phyloP scores from a whole-genome alignment of 345 rosid species.

The Mercurialis annua region DNA sequence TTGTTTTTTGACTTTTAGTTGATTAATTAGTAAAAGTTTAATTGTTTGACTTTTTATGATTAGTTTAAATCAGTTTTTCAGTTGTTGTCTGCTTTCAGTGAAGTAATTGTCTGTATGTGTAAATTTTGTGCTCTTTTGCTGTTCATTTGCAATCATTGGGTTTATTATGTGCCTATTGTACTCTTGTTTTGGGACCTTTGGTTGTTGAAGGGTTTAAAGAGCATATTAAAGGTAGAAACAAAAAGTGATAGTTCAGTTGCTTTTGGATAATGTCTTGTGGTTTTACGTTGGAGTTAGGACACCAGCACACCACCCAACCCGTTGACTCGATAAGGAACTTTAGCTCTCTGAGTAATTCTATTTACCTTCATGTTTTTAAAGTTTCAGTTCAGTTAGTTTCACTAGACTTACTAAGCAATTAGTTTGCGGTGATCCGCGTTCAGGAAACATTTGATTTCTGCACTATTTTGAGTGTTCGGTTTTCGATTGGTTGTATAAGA shows the following conservation, averaged over 20 bases:
- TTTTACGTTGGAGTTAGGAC: slow-evolving; percentile 3
- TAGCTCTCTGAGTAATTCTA: background rate
- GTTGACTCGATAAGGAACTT: background rate
- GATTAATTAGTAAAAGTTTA: background rate
- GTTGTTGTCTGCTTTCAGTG: slow-evolving; percentile 5
- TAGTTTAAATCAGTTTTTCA: background rate
- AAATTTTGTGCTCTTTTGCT: background rate
- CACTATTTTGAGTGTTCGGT: background rate
- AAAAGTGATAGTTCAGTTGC: background rate
- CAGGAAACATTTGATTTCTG: background rate
- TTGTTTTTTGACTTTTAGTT: background rate
- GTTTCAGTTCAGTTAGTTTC: background rate
- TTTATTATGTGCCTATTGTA: background rate
- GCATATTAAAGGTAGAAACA: background rate
- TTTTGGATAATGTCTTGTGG: background rate
- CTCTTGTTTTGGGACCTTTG: slow-evolving; percentile 11
- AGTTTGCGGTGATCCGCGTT: background rate
- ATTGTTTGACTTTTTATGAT: background rate
- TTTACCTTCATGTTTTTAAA: background rate
- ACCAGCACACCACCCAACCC: background rate
- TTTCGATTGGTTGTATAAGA: background rate
- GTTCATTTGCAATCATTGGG: slow-evolving; percentile 12
- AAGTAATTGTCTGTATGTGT: background rate
- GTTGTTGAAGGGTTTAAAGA: slow-evolving; percentile 12
- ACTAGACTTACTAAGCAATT: background rate